Percentiles rank a stretch among this genome's conserved stretches.
These are phyloP conservation scores for Picocystis sp. DNA, from an alignment of 163 green algal genomes.

Conservation along the genomic window DNA sequence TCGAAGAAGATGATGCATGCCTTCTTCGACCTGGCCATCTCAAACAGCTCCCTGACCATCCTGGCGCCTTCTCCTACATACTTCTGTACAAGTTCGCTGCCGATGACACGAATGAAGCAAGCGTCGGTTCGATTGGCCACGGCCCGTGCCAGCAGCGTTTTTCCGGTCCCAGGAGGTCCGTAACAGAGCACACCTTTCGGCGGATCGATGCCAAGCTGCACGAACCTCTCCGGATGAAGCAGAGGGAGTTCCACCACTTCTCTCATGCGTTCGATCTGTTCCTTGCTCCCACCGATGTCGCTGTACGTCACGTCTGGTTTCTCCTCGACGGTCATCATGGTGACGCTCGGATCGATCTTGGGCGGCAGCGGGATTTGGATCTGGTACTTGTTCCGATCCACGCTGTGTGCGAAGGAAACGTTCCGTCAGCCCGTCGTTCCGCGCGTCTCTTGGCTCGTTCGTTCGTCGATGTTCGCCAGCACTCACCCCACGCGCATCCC, in stretches of 20 bases:
- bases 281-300: constrained; percentile 86
- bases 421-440: background rate
- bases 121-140: constrained; percentile 98
- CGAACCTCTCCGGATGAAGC: constrained; percentile 98
- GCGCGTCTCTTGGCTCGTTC: too few relatives aligned
- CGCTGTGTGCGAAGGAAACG: constrained; percentile 15
- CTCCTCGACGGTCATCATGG: constrained; percentile 99
- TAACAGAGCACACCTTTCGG: constrained; percentile 96
- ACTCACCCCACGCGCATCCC: constrained; percentile 87
- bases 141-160: constrained; percentile 91
- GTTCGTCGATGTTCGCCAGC: too few relatives aligned
- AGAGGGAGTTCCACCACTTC: constrained; percentile 94
- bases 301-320: constrained; percentile 89
- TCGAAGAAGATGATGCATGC: constrained; percentile 99
- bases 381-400: constrained; percentile 75
- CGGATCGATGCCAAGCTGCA: constrained; percentile 93
- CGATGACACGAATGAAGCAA: constrained; percentile 99
- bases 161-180: constrained; percentile 71
- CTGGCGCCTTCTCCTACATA: constrained; percentile 91
- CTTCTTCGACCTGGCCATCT: constrained; percentile 97
- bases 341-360: constrained; percentile 96
- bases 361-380: constrained; percentile 97
- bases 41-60: constrained; percentile 32
- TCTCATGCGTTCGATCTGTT: constrained; percentile 86
- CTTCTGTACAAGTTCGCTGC: constrained; percentile 96